These are phyloP conservation scores for Nicotiana otophora DNA, from an alignment of 257 asterid species.

Conservation along the genomic window DNA sequence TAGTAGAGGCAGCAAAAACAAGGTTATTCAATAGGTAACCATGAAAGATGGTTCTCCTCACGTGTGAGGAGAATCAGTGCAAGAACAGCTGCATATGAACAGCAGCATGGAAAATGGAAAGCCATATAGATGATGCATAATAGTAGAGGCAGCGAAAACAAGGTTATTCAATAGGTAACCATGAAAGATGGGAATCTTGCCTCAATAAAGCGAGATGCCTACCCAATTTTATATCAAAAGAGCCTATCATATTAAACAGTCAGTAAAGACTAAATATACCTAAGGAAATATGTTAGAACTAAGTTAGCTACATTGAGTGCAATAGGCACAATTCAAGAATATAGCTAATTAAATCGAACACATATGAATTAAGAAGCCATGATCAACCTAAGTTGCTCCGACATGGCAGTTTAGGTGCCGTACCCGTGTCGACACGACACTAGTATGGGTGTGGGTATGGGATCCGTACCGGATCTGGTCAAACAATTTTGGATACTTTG, in stretches of 20 bases:
- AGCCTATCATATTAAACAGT: background rate
- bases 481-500: too few species aligned
- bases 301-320: background rate
- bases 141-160: background rate
- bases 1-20: background rate
- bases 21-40: background rate
- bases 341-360: background rate
- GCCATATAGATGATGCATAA: slow-evolving; percentile 2
- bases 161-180: background rate
- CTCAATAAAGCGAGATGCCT: background rate
- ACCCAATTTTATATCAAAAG: background rate
- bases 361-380: background rate
- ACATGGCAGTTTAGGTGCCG: too few species aligned
- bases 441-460: too few species aligned
- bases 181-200: slow-evolving; percentile 1
- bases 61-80: background rate
- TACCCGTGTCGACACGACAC: too few species aligned
- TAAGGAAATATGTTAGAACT: background rate
- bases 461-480: too few species aligned
- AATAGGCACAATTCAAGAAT: background rate
- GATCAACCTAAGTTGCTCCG: background rate
- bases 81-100: background rate
- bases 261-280: background rate
- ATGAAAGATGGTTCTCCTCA: background rate
- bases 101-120: background rate